These are phyloP conservation scores for Cavenderia fasciculata DNA, from an alignment of 78 protist species.

Conservation along the genomic window DNA sequence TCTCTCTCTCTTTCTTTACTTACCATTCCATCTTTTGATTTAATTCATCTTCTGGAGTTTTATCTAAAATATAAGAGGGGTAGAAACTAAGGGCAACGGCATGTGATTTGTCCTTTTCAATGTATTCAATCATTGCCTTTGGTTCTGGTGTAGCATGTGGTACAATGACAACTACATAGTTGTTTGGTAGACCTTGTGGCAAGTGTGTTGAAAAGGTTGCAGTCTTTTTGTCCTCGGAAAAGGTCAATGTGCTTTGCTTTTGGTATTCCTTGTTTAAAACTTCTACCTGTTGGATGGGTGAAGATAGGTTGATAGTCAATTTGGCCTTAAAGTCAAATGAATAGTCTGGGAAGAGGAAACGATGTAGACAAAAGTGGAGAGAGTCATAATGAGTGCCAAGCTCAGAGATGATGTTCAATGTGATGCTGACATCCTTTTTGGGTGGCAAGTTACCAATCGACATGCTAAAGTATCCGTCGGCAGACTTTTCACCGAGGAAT, in stretches of 20 bases:
- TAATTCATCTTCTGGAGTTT: not conserved
- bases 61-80: not conserved
- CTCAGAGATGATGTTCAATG: conserved; percentile 6
- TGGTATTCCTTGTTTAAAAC: not conserved
- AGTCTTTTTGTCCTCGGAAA: not conserved
- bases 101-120: not conserved
- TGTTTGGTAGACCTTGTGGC: no score
- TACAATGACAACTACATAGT: no score
- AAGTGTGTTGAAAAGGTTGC: not conserved
- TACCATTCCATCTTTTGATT: no score
- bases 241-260: not conserved
- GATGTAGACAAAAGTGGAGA: not conserved
- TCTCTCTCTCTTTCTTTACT: no score
- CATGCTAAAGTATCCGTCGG: not conserved
- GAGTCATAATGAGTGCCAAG: not conserved
- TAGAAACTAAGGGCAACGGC: not conserved
- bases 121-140: conserved; percentile 19
- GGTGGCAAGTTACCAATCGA: not conserved
- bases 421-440: not conserved
- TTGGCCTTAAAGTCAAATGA: not conserved
- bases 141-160: no score
- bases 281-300: not conserved
- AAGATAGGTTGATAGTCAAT: not conserved
- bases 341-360: not conserved
- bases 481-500: conserved; percentile 9